Percentiles rank a stretch among this genome's conserved stretches.
These are phyloP conservation scores for Colletotrichum sp. DNA, from an alignment of 2,329 filamentous ascomycete species.

Conservation along the genomic window DNA sequence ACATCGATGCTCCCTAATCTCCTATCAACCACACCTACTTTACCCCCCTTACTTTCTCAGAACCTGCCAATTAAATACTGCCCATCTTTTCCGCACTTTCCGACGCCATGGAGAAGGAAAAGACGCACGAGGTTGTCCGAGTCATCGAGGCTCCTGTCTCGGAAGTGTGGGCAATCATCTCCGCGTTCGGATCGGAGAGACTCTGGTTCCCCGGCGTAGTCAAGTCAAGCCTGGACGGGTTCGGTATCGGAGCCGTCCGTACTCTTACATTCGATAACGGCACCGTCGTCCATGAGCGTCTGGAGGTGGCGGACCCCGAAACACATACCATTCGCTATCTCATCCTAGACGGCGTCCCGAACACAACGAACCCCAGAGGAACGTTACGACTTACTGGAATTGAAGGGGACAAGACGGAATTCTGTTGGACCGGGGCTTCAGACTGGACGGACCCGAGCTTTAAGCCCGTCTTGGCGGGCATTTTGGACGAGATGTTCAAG, in stretches of 20 bases:
- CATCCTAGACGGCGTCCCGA: neutral
- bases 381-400: neutral
- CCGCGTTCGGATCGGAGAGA: neutral
- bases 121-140: neutral
- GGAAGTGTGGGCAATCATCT: slow-evolving; percentile 1
- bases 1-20: neutral
- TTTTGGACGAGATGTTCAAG: neutral
- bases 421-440: neutral
- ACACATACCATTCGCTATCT: neutral
- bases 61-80: neutral
- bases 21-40: neutral
- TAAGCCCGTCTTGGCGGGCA: neutral
- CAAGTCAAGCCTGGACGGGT: neutral
- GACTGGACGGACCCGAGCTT: neutral
- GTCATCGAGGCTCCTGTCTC: neutral
- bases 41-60: neutral
- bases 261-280: neutral
- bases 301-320: neutral
- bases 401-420: neutral
- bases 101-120: neutral
- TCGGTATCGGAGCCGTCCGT: neutral
- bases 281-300: neutral
- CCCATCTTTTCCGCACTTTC: neutral
- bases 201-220: slow-evolving; percentile 5
- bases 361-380: neutral